Conservation (phyloP, 1,284 basidiomycete genomes). For the Trametes polyzona region DNA sequence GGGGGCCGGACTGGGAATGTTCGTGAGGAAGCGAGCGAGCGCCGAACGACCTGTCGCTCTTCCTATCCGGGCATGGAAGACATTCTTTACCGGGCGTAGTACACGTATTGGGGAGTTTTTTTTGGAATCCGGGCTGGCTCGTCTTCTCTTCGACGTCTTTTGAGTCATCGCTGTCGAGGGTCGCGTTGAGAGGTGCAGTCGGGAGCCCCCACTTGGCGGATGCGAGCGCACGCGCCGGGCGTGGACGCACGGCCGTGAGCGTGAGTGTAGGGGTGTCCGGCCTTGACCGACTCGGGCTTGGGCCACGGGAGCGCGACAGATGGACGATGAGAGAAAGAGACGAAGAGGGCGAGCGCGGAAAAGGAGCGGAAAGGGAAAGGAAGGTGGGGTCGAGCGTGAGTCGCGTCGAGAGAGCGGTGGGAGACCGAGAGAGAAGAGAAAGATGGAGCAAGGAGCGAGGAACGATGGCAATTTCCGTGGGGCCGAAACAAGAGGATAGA, state of each 20-base stretch:
- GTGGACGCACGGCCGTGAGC: neutral
- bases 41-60: too few relatives aligned
- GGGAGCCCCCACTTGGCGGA: too few relatives aligned
- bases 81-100: too few relatives aligned
- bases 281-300: neutral
- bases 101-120: too few relatives aligned
- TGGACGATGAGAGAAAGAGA: neutral
- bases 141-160: too few relatives aligned
- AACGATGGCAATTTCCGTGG: slow-evolving; percentile 2
- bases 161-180: too few relatives aligned
- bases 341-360: neutral
- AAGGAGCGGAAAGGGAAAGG: neutral
- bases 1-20: too few relatives aligned
- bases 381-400: neutral
- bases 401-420: neutral
- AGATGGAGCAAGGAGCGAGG: slow-evolving; percentile 4
- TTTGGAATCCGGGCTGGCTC: too few relatives aligned
- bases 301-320: neutral
- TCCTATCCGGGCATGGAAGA: too few relatives aligned
- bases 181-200: too few relatives aligned
- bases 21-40: too few relatives aligned
- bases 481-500: slow-evolving; percentile 9
- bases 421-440: neutral
- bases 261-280: neutral
- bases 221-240: too few relatives aligned